Conservation (phyloP, 2,329 filamentous ascomycete genomes). For the Beauveria brongniartii region DNA sequence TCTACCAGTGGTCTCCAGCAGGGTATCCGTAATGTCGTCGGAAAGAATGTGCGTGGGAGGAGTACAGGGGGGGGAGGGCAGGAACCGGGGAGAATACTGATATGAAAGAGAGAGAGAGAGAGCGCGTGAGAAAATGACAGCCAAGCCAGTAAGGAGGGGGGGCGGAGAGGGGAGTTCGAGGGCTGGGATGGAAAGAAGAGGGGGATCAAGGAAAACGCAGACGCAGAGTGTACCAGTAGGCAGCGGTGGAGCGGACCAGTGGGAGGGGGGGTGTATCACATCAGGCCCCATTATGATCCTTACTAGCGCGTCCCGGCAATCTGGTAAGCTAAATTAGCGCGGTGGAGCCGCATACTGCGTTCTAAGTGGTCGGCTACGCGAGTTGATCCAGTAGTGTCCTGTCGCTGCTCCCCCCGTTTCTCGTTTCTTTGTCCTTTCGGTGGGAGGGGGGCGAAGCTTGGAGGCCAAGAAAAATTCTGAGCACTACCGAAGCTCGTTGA, state of each 20-base stretch:
- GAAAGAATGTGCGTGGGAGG: not conserved
- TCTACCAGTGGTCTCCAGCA: not conserved
- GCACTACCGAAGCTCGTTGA: not conserved
- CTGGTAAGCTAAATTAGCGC: conserved; percentile 26
- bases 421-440: not conserved
- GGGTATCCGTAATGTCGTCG: not conserved
- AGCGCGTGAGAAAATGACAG: too few species aligned
- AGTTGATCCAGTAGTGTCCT: not conserved
- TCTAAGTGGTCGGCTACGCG: conserved; percentile 19
- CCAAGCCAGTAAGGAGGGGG: too few species aligned
- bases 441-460: not conserved
- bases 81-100: too few species aligned
- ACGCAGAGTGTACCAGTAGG: not conserved
- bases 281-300: not conserved
- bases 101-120: not conserved
- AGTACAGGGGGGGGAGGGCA: not conserved
- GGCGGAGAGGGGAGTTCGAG: not conserved
- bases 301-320: conserved; percentile 29
- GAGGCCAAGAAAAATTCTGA: not conserved
- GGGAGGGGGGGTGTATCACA: conserved; percentile 7
- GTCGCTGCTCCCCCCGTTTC: not conserved
- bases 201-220: not conserved
- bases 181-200: not conserved
- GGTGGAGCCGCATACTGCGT: conserved; percentile 14
- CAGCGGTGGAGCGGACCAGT: not conserved